Evolutionary conservation across 441 rosid genomes (phyloP).

Genomic region (Dalechampia spathulata): DNA sequence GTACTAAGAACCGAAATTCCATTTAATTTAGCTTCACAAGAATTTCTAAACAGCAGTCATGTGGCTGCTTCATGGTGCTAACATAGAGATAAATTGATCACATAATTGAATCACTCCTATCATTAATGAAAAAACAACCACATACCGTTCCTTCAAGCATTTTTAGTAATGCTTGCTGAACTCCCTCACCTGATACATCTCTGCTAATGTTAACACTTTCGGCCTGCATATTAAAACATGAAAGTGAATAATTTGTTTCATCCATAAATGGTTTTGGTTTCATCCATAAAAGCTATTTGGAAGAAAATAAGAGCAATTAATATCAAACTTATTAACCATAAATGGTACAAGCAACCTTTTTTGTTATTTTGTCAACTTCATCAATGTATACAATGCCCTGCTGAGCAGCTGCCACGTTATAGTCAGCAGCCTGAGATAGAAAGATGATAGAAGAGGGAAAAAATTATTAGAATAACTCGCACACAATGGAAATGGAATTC

Average conservation of each 20-base stretch:
- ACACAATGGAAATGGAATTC: background rate
- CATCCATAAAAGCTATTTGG: background rate
- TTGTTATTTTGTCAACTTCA: constrained; percentile 98
- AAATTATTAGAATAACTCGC: background rate
- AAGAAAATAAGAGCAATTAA: background rate
- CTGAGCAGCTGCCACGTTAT: constrained; percentile 98
- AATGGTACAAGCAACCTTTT: constrained; percentile 45
- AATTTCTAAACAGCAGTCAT: background rate
- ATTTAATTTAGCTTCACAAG: no score
- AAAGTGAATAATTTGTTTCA: constrained; percentile 1
- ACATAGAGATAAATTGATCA: background rate
- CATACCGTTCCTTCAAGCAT: constrained; percentile 99
- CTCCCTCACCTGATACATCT: constrained; percentile 99
- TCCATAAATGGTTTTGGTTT: no score
- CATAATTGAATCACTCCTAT: background rate
- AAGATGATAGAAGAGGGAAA: constrained; percentile 2
- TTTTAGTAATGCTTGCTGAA: constrained; percentile 91
- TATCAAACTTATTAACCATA: no score
- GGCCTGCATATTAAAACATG: constrained; percentile 47
- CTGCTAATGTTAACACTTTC: constrained; percentile 95
- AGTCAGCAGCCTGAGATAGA: constrained; percentile 70
- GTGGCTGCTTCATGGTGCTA: background rate
- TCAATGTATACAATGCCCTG: constrained; percentile 98
- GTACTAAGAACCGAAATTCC: background rate
- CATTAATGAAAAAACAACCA: constrained; percentile 14